Percentiles rank a stretch among this genome's conserved stretches.
These are phyloP conservation scores for Cynara cardunculus DNA, from an alignment of 129 eudicot genomes.

Conservation along the genomic window DNA sequence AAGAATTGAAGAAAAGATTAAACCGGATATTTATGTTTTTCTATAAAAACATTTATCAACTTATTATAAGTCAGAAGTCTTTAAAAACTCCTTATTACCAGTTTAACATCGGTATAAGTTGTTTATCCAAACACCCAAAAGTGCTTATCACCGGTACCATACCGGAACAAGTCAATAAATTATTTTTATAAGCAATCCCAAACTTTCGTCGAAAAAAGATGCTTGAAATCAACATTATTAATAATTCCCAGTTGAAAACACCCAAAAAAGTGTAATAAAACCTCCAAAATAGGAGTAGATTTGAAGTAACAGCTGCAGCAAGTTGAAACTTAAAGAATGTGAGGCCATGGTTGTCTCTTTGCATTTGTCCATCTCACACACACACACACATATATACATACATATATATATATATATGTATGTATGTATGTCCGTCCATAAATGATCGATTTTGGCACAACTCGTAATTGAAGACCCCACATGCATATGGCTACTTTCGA, in stretches of 20 bases:
- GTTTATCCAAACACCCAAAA: too few relatives aligned
- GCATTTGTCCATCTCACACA: slow-evolving; percentile 12
- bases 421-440: slow-evolving; percentile 19
- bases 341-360: slow-evolving; percentile 31
- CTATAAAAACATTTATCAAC: too few relatives aligned
- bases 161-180: too few relatives aligned
- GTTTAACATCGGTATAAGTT: too few relatives aligned
- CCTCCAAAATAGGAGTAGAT: slow-evolving; percentile 26
- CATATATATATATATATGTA: not conserved
- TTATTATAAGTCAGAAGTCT: too few relatives aligned
- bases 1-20: too few relatives aligned
- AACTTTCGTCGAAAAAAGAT: too few relatives aligned
- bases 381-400: not conserved
- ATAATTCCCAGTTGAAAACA: slow-evolving; percentile 23
- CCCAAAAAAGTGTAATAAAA: slow-evolving; percentile 20
- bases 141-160: too few relatives aligned
- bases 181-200: too few relatives aligned
- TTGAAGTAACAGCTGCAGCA: slow-evolving; percentile 1
- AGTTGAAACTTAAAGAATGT: slow-evolving; percentile 23
- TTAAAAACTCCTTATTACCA: too few relatives aligned
- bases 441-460: slow-evolving; percentile 18
- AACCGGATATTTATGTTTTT: too few relatives aligned
- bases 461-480: slow-evolving; percentile 14
- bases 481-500: slow-evolving; percentile 14
- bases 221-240: slow-evolving; percentile 23